Base-by-base conservation (phyloP, 2,329 filamentous ascomycete species). In the Fusarium subglutinans region DNA sequence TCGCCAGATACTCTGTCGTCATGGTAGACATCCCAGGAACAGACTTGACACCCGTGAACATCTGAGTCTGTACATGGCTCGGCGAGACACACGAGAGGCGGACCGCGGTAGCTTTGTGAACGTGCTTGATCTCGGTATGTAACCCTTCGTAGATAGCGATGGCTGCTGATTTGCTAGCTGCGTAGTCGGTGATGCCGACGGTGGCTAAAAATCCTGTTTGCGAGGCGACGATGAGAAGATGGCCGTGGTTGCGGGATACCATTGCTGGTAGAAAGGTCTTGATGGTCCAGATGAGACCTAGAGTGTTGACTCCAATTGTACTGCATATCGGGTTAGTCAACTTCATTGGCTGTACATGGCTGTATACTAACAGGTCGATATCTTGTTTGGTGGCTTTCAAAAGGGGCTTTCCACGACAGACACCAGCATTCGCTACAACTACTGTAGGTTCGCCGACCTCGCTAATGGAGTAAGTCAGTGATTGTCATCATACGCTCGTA, bases 301-400 rank as follows among this genome's bases (percentile, higher is more conserved):
- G 35, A 13, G 51, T 54, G 14, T 54, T 54, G 13, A 54, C 35
- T 18, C 51, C 51, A 5, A 54, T 28, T 17, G 51, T 54, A 4
- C 51, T 38, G 2, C 2, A 12, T 6, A 22, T 1, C 0, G 3
- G 4, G 14, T 54, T 13, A 38, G 24, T 13, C 1, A 5, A 20
- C 0, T 7, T 18, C 3, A 0, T 30, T 12, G 20, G 0, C 2
- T 4, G 3, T 5, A 17, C 13, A 18, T 10, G 8, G 3, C 2
- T 13, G 28, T 24, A 3, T 15, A 51, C 48, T 51, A 20, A 35
- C 48, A 35, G 30, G 9, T 51, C 14, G 10, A 54, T 1, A 13
- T 54, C 51, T 12, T 38, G 24, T 13, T 54, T 22, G 4, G 33
- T 38, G 6, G 51, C 51, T 0, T 54, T 54, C 7, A 54, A 17